These are phyloP conservation scores for Penicillium longicatenatum DNA, from an alignment of 495 filamentous ascomycete genomes.

Conservation along the genomic window DNA sequence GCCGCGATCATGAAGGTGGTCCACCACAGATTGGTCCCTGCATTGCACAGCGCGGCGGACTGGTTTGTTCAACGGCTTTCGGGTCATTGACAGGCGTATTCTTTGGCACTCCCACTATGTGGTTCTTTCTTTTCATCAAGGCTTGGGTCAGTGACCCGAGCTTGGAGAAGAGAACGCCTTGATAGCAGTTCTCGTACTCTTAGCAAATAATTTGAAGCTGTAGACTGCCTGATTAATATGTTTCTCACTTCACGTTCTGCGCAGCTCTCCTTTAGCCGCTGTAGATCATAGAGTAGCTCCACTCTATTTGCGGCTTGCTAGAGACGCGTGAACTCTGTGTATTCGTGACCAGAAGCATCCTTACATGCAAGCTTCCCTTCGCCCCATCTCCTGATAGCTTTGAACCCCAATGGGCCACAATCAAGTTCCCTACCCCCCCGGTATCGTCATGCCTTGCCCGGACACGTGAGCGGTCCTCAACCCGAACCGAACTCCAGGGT, in stretches of 20 bases:
- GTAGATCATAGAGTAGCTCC: neutral
- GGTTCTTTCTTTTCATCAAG: slow-evolving; percentile 57
- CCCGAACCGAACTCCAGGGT: slow-evolving; percentile 7
- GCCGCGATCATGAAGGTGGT: slow-evolving; percentile 63
- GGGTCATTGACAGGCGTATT: slow-evolving; percentile 67
- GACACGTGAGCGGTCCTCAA: slow-evolving; percentile 26
- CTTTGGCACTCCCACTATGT: slow-evolving; percentile 59
- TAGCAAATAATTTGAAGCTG: too few species aligned
- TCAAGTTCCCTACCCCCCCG: neutral
- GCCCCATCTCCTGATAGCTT: neutral
- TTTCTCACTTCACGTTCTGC: neutral
- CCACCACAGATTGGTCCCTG: slow-evolving; percentile 62
- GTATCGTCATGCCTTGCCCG: slow-evolving; percentile 11
- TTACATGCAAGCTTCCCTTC: neutral
- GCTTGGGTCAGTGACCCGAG: slow-evolving; percentile 42
- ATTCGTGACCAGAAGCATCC: neutral
- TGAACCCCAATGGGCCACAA: neutral
- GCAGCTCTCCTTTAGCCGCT: neutral
- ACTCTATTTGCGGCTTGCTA: neutral
- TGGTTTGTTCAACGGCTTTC: slow-evolving; percentile 63
- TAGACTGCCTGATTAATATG: too few species aligned
- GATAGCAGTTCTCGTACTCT: too few species aligned
- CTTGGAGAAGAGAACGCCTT: slow-evolving; percentile 50
- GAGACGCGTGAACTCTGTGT: neutral
- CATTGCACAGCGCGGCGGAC: slow-evolving; percentile 70